These are phyloP conservation scores for Trypanosoma avium DNA, from an alignment of 208 protist genomes.

Conservation along the genomic window DNA sequence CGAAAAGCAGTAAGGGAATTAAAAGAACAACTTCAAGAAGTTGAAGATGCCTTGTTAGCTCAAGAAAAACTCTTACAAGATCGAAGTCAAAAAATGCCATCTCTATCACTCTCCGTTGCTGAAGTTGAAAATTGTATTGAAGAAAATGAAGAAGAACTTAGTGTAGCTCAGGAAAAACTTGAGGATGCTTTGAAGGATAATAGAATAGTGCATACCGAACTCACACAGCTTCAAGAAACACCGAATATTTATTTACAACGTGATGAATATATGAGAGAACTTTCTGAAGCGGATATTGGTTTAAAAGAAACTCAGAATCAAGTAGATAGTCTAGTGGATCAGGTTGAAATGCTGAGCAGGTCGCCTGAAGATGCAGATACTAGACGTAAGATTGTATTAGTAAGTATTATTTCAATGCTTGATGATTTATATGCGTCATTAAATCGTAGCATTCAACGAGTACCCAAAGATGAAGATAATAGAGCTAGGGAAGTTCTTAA, in stretches of 20 bases:
- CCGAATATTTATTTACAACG: conserved; percentile 25
- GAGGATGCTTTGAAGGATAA: conserved; percentile 29
- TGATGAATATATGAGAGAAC: conserved; percentile 60
- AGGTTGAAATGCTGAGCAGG: conserved; percentile 45
- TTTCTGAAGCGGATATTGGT: conserved; percentile 51
- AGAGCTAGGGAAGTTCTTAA: conserved; percentile 70
- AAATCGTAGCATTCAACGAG: conserved; percentile 52
- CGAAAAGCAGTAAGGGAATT: conserved; percentile 39
- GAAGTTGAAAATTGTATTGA: conserved; percentile 27
- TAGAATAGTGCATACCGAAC: conserved; percentile 42
- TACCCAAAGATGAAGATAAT: conserved; percentile 44
- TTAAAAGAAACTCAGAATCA: conserved; percentile 45
- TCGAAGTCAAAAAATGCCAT: conserved; percentile 15
- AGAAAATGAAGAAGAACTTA: conserved; percentile 25
- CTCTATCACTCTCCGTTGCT: conserved; percentile 19
- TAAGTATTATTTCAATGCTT: conserved; percentile 72
- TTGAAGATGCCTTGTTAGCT: conserved; percentile 39
- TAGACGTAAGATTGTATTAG: conserved; percentile 61
- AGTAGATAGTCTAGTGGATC: conserved; percentile 36
- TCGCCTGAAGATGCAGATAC: conserved; percentile 34
- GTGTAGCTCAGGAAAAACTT: conserved; percentile 17
- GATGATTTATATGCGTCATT: conserved; percentile 70
- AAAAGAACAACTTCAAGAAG: conserved; percentile 37
- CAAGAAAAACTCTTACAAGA: conserved; percentile 24
- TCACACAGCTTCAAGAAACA: conserved; percentile 8